These are phyloP conservation scores for Colletotrichum acutatum DNA, from an alignment of 2,329 filamentous ascomycete species.

Conservation along the genomic window DNA sequence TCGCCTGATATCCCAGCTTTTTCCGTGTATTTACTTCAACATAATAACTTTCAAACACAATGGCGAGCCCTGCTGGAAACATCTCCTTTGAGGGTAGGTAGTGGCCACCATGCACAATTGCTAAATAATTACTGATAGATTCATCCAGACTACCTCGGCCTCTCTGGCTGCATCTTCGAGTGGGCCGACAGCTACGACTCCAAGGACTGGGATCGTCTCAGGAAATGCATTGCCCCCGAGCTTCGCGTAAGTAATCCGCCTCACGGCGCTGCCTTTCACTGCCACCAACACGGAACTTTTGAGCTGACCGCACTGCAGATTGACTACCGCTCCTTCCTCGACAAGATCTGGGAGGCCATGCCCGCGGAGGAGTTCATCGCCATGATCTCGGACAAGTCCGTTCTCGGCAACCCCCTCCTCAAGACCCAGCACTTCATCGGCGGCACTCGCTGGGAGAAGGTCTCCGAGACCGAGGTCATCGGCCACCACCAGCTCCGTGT, in stretches of 20 bases:
- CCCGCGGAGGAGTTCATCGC: slow-evolving; percentile 68
- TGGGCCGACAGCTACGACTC: slow-evolving; percentile 75
- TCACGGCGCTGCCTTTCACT: slow-evolving; percentile 56
- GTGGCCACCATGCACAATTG: slow-evolving; percentile 53
- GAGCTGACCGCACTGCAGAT: slow-evolving; percentile 56
- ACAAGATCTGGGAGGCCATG: slow-evolving; percentile 71
- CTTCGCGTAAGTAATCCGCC: slow-evolving; percentile 58
- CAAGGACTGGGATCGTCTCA: slow-evolving; percentile 71
- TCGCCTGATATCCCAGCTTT: neutral
- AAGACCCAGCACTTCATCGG: slow-evolving; percentile 75
- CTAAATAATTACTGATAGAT: slow-evolving; percentile 48
- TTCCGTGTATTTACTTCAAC: neutral
- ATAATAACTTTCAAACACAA: neutral
- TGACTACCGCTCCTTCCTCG: slow-evolving; percentile 74
- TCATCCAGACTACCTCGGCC: slow-evolving; percentile 58
- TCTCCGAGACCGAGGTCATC: slow-evolving; percentile 67
- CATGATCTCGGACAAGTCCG: slow-evolving; percentile 66
- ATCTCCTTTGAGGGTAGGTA: slow-evolving; percentile 54
- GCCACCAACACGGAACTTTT: accelerated
- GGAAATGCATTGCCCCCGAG: slow-evolving; percentile 62
- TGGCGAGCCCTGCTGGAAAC: slow-evolving; percentile 32
- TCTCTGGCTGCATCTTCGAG: slow-evolving; percentile 63
- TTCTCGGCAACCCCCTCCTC: slow-evolving; percentile 70
- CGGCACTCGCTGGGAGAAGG: slow-evolving; percentile 65
- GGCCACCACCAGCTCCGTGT: slow-evolving; percentile 72